Evolutionary conservation across 345 rosid species (phyloP).

Genomic region (Odontarrhena argentea): DNA sequence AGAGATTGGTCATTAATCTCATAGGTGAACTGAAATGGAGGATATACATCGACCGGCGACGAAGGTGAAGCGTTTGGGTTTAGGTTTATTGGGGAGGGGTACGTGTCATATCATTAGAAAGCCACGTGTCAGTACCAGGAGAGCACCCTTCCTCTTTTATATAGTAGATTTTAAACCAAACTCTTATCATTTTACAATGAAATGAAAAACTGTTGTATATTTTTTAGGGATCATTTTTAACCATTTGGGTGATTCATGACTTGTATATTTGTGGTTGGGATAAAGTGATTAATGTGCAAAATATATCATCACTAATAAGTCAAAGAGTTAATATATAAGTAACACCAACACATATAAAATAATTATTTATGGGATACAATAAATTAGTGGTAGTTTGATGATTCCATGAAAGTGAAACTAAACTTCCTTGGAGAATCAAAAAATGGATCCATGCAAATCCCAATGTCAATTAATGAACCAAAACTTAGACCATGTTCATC

Average conservation of each 20-base stretch:
- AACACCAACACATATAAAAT: background rate
- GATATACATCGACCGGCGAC: no score
- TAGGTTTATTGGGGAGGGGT: no score
- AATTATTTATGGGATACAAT: background rate
- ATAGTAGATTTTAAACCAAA: background rate
- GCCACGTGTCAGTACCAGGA: no score
- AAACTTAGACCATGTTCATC: slow-evolving; percentile 42
- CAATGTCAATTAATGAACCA: slow-evolving; percentile 38
- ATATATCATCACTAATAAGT: no score
- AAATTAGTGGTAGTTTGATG: slow-evolving; percentile 23
- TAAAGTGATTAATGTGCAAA: no score
- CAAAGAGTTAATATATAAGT: background rate
- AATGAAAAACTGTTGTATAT: slow-evolving; percentile 1
- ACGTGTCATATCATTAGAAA: no score
- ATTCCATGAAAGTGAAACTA: slow-evolving; percentile 32
- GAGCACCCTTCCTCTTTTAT: no score
- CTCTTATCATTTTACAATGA: background rate
- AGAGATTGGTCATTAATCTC: no score
- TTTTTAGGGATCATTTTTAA: background rate
- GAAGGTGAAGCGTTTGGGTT: no score
- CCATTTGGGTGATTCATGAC: background rate
- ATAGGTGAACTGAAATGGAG: no score
- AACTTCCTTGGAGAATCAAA: slow-evolving; percentile 34
- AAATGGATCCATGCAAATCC: slow-evolving; percentile 36
- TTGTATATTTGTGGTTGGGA: no score